phyloP scores from a whole-genome alignment of 2,329 filamentous ascomycete species.

The Eutypella sp. region DNA sequence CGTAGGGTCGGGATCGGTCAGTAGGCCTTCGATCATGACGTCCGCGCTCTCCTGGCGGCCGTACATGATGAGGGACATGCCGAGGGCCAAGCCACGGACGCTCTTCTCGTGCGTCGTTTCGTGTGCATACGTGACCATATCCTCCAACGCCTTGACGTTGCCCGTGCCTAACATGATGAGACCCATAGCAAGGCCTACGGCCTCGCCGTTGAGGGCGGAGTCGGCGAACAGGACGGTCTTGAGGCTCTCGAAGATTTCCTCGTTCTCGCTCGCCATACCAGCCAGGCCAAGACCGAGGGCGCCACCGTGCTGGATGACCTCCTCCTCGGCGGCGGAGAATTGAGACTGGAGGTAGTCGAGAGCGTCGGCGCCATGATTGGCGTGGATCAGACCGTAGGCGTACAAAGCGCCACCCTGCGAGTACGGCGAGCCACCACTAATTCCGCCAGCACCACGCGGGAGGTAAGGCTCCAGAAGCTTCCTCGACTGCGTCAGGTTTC shows the following conservation, averaged over 20 bases:
- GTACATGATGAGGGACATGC: slow-evolving; percentile 99
- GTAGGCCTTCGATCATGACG: slow-evolving; percentile 85
- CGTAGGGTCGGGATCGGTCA: slow-evolving; percentile 90
- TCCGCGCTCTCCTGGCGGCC: slow-evolving; percentile 92
- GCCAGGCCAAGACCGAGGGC: slow-evolving; percentile 93
- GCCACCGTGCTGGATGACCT: slow-evolving; percentile 95
- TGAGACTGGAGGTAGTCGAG: slow-evolving; percentile 72
- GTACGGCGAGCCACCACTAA: slow-evolving; percentile 80
- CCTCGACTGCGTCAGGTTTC: slow-evolving; percentile 87
- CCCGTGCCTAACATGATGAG: slow-evolving; percentile 98
- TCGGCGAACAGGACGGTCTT: slow-evolving; percentile 86
- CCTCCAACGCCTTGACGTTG: slow-evolving; percentile 85
- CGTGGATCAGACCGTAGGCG: slow-evolving; percentile 92
- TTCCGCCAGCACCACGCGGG: slow-evolving; percentile 61
- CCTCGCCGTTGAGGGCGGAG: slow-evolving; percentile 94
- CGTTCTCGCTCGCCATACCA: slow-evolving; percentile 92
- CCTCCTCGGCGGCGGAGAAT: slow-evolving; percentile 72
- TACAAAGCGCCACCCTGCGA: slow-evolving; percentile 95
- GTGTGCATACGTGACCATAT: slow-evolving; percentile 97
- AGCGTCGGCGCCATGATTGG: slow-evolving; percentile 92
- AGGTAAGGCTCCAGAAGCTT: slow-evolving; percentile 94
- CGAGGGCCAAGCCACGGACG: slow-evolving; percentile 87
- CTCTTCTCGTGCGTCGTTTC: slow-evolving; percentile 99
- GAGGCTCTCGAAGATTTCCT: slow-evolving; percentile 86
- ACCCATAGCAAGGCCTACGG: slow-evolving; percentile 92